These are phyloP conservation scores for Pestalotiopsis sp. DNA, from an alignment of 2,329 filamentous ascomycete genomes.

Conservation along the genomic window DNA sequence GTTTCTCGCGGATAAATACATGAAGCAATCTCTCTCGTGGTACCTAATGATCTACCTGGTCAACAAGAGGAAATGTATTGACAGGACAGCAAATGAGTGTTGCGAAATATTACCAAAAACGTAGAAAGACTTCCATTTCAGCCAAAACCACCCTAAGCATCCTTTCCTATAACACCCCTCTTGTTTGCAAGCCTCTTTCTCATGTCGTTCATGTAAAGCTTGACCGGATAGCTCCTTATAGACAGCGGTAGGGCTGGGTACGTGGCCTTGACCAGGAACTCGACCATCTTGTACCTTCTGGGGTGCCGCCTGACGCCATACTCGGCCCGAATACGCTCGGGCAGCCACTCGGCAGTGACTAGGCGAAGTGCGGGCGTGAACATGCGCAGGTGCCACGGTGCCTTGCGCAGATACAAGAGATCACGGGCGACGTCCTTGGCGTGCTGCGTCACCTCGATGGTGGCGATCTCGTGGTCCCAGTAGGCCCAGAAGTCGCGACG, in stretches of 20 bases:
- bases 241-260: slow-evolving; percentile 32
- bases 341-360: slow-evolving; percentile 24
- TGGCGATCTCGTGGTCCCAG: slow-evolving; percentile 30
- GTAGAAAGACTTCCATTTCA: too few species aligned
- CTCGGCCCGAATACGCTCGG: slow-evolving; percentile 25
- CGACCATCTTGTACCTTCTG: slow-evolving; percentile 17
- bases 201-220: slow-evolving; percentile 28
- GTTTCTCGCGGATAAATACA: too few species aligned
- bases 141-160: neutral
- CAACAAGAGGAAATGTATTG: too few species aligned
- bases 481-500: slow-evolving; percentile 31
- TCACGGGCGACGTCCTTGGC: slow-evolving; percentile 28
- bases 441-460: slow-evolving; percentile 29
- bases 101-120: too few species aligned
- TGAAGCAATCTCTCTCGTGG: too few species aligned
- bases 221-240: slow-evolving; percentile 27
- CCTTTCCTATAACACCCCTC: slow-evolving; percentile 23
- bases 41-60: too few species aligned
- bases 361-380: slow-evolving; percentile 24
- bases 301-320: slow-evolving; percentile 26
- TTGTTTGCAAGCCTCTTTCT: slow-evolving; percentile 19
- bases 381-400: slow-evolving; percentile 24
- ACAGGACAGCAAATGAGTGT: too few species aligned
- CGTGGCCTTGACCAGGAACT: slow-evolving; percentile 28
- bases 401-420: slow-evolving; percentile 26